A percentile compares a stretch with the other conserved stretches of the same genome.
These are phyloP conservation scores for Phytophthora idaei DNA, from an alignment of 352 stramenopile genomes.

Conservation along the genomic window DNA sequence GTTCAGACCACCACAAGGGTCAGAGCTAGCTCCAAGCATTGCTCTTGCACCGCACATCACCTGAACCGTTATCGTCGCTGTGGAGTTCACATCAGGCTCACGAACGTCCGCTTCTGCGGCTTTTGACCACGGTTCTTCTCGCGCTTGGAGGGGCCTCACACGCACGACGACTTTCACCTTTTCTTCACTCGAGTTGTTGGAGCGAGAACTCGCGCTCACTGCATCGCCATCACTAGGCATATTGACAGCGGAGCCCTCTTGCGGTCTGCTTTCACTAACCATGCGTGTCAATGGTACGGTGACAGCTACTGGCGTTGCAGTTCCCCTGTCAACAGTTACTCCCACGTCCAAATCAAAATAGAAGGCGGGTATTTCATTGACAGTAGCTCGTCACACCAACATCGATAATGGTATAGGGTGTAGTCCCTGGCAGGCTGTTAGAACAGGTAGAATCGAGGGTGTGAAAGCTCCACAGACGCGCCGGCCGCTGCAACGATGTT, in stretches of 20 bases:
- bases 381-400: too few relatives aligned
- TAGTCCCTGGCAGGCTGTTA: not conserved
- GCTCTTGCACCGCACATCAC: slow-evolving; percentile 15
- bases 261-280: slow-evolving; percentile 1
- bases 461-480: too few relatives aligned
- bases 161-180: slow-evolving; percentile 72
- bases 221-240: slow-evolving; percentile 1
- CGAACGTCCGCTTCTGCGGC: slow-evolving; percentile 1
- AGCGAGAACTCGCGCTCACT: not conserved
- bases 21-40: not conserved
- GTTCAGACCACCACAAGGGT: not conserved
- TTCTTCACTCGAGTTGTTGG: slow-evolving; percentile 35
- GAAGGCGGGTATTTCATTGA: not conserved
- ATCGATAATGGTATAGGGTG: not conserved
- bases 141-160: slow-evolving; percentile 57
- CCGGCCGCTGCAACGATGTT: too few relatives aligned
- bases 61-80: slow-evolving; percentile 45
- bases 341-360: slow-evolving; percentile 14
- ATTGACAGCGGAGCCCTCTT: not conserved
- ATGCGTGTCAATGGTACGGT: slow-evolving; percentile 9
- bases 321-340: slow-evolving; percentile 5
- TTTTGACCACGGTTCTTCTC: slow-evolving; percentile 47
- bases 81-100: not conserved
- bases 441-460: too few relatives aligned
- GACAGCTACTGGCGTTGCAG: not conserved